Percentiles rank a stretch among this genome's conserved stretches.
phyloP scores from a whole-genome alignment of 2,329 filamentous ascomycete genomes.

The Exserohilum rostratum region DNA sequence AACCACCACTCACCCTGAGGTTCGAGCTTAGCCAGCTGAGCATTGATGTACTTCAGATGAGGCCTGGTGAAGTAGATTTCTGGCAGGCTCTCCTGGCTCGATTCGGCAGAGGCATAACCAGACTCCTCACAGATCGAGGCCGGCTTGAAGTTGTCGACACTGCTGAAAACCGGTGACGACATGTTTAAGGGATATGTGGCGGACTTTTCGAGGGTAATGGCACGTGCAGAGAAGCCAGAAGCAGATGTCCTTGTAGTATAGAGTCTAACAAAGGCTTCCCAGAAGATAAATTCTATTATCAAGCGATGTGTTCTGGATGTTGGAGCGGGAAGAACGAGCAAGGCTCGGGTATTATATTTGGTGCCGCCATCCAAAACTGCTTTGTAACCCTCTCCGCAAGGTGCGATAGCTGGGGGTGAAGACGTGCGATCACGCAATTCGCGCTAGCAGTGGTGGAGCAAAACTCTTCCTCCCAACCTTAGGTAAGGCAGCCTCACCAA shows the following conservation, averaged over 20 bases:
- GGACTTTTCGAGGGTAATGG: constrained; percentile 8
- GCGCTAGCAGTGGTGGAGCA: constrained; percentile 35
- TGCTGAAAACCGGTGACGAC: constrained; percentile 38
- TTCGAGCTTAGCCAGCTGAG: constrained; percentile 83
- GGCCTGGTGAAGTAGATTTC: constrained; percentile 84
- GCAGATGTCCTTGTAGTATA: constrained; percentile 13
- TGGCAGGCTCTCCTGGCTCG: constrained; percentile 68
- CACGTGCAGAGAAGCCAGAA: constrained; percentile 30
- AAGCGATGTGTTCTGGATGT: constrained; percentile 28
- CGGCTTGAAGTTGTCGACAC: constrained; percentile 32
- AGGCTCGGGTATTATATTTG: constrained; percentile 36
- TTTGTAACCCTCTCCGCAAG: constrained; percentile 41
- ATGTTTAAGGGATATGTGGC: constrained; percentile 22
- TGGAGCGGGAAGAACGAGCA: constrained; percentile 19
- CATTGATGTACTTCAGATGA: constrained; percentile 89
- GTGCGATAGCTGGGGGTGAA: constrained; percentile 35
- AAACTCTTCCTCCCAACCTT: constrained; percentile 27
- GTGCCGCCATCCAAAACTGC: constrained; percentile 35
- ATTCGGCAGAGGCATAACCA: constrained; percentile 77
- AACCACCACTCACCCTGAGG: constrained; percentile 66
- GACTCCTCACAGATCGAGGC: constrained; percentile 66
- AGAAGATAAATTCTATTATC: constrained; percentile 29
- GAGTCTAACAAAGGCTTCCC: constrained; percentile 19
- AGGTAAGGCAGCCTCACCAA: constrained; percentile 31
- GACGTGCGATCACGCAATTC: constrained; percentile 45